Base-by-base conservation (phyloP, 495 filamentous ascomycete genomes). In the Penicillium coprophilum region DNA sequence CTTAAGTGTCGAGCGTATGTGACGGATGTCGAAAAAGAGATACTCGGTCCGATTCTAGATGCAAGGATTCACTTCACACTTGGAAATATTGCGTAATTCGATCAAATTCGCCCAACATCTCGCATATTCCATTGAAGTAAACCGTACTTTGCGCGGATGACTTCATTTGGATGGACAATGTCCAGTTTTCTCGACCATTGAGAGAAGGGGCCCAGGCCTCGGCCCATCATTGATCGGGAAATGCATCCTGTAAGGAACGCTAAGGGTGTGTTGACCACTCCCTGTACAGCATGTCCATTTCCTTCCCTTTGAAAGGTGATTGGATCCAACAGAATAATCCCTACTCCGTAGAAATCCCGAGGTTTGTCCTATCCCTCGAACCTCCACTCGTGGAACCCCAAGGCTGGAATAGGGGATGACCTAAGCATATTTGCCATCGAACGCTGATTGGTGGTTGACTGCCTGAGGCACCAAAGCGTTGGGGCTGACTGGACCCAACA, bases 401-500 rank as follows among this genome's bases (percentile, higher is more conserved):
- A 6, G 8, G 34, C 34, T 38, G 34, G 20, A 15, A 27, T 21
- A 15, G 6, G 6, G 20, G 47, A 19, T 45, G 28, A 53, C 20
- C 7, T n/a, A 31, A 36, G n/a, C 15, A 38, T 17, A 17, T 46
- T 53, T 45, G 51, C 40, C 51, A 28, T 53, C 51, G 4, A 6
- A 3, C 11, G 21, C 30, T 34, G 48, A 51, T 51, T 51, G 34
- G 51, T 9, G 20, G 17, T 11, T n/a, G 0, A 7, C 10, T 20
- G 60, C 55, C 60, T 61, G 56, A 59, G 59, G 59, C 58, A 56
- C 52, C 55, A 68, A 68, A 68, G 62, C 43, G 63, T 64, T 69
- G 61, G 61, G 63, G 61, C 61, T 51, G 47, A 19, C 46, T 21
- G 62, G 56, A 66, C 71, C 68, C 71, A 74, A 74, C 71, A 71